Base-by-base conservation (phyloP, 306 rosid species). In the Urtica urens region DNA sequence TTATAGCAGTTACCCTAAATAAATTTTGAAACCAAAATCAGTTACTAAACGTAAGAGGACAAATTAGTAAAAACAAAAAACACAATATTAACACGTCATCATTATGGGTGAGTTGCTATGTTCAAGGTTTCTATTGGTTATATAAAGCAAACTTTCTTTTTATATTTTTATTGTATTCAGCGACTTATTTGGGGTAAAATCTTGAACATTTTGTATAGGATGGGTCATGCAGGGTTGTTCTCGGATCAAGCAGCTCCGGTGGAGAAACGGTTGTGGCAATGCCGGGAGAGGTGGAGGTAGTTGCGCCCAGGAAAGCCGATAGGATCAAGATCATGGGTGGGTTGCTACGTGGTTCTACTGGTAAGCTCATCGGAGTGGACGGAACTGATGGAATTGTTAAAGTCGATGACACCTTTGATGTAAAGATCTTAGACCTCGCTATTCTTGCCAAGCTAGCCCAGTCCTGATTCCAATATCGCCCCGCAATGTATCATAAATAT, bases 361-460 rank as follows among this genome's bases (percentile, higher is more conserved):
- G 99, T 43, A 92, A 92, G 77, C 80, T 92, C 73, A 92, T 92
- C 16, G 99, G 99, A 58, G 93, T 92, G 16, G 99, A 92, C 55
- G 99, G 96, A 22, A 85, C 87, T 10, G 99, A 92, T 45, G 99
- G 99, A 22, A 92, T 92, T 61, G 99, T 92, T 38, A 92, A 85
- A 66, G 78, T 86, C 67, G 99, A 92, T 38, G 94, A 74, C 58
- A 84, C 99, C 1, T 68, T 85, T 27, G 99, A 92, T 57, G 99
- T 92, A 34, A 85, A 92, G 79, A 92, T 92, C 53, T 79, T 92
- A 52, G 96, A 85, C 70, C 44, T 92, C 23, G 84, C 73, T 55
- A 69, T 71, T 67, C 77, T 92, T 59, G 95, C 99, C 13, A 92
- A 92, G 72, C 68, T 92, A 71, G 94, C 75, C 23, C 74, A 75